Evolutionary conservation across 2,329 filamentous ascomycete species (phyloP), one percentile per base, ranked within the genome.

Genomic region (Clonostachys solani): DNA sequence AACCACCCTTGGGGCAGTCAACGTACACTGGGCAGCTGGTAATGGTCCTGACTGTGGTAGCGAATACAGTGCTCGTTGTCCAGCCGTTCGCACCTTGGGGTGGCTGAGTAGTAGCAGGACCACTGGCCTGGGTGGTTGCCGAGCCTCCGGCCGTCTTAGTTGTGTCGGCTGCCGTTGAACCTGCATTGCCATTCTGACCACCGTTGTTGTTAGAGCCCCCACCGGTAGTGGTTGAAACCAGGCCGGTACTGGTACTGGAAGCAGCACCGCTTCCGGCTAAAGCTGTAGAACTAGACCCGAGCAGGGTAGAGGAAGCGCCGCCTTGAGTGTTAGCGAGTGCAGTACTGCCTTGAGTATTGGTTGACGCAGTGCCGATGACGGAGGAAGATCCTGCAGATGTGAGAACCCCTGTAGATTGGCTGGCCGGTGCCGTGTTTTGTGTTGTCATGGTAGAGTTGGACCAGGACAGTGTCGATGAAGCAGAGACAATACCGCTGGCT

Each of bases 21-120:
- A 72, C 61, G 15, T 58, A 57, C 15, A 77, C 66, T 43, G 69
- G 72, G 62, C 79, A 83, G 38, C 73, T 74, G 57, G 74, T 81
- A 62, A 81, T 68, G 53, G 79, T 83, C 52, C 77, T 69, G 52
- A 80, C 57, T 13, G 53, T 53, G 16, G 66, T 72, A 44, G 63
- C 64, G 57, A 62, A 71, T 45, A 73, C 59, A n/a, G 66, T 68
- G 46, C 65, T 69, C 29, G 66, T 68, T 33, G 55, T 57, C 46
- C 58, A 44, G 40, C 12, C 45, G 16, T 29, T 29, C 23, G 9
- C 9, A 6, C 23, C 23, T 29, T 29, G 23, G 23, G 23, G 23
- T 29, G 23, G 23, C 23, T 29, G 23, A 29, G 17, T 18, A 38
- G 36, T 38, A 38, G 7, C 36, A 38, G 36, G 15, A n/a, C 2